A percentile compares a stretch with the other conserved stretches of the same genome.
These are phyloP conservation scores for Ganoderma meredithae DNA, from an alignment of 1,284 basidiomycete species.

Conservation along the genomic window DNA sequence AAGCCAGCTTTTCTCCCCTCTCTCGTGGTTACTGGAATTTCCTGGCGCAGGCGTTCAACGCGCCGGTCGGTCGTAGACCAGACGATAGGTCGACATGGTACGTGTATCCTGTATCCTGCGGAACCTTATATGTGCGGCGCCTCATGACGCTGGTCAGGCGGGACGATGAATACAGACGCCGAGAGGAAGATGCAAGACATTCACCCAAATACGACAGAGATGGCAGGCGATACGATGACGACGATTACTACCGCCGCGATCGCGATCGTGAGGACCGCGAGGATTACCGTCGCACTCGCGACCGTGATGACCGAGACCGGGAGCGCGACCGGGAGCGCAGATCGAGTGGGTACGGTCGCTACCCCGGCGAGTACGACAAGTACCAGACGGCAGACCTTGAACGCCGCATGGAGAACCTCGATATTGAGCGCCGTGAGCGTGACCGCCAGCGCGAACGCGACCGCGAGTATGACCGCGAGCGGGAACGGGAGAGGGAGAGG, in stretches of 20 bases:
- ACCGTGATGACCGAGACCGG: conserved; percentile 29
- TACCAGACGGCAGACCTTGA: conserved; percentile 41
- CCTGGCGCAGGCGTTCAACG: conserved; percentile 25
- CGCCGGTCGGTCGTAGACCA: conserved; percentile 58
- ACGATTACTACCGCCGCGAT: conserved; percentile 46
- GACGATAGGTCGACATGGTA: conserved; percentile 22
- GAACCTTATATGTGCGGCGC: not conserved
- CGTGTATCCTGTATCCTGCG: conserved; percentile 3
- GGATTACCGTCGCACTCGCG: conserved; percentile 44
- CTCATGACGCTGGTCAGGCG: conserved; percentile 49
- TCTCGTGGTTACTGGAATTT: conserved; percentile 56
- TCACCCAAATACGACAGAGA: conserved; percentile 46
- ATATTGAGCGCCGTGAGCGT: conserved; percentile 38
- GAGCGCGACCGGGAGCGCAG: conserved; percentile 31
- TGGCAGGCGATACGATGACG: conserved; percentile 36
- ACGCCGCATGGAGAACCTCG: conserved; percentile 41
- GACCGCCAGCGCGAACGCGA: conserved; percentile 40
- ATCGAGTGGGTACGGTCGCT: conserved; percentile 28
- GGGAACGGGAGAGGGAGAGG: conserved; percentile 24
- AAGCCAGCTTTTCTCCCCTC: conserved; percentile 31
- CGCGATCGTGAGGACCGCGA: conserved; percentile 54
- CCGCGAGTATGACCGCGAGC: conserved; percentile 23
- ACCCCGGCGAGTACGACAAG: conserved; percentile 38
- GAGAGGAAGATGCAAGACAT: conserved; percentile 44
- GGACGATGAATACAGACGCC: conserved; percentile 62